Evolutionary conservation across 139 green algal species (phyloP), one percentile per base, ranked within the genome.

Genomic region (Deuterostichococcus epilithicus): DNA sequence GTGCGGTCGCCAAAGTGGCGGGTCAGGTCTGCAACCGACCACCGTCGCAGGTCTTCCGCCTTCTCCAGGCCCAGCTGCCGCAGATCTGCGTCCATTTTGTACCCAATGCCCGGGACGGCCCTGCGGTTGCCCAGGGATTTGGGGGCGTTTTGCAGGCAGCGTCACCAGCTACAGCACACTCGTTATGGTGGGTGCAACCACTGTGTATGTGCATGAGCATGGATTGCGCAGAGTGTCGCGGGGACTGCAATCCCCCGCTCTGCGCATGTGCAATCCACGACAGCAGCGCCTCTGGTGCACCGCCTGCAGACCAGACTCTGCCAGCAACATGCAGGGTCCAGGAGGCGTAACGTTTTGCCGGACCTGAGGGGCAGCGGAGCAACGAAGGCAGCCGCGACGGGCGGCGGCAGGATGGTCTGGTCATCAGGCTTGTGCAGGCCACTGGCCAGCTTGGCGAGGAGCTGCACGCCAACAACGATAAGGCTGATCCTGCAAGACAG

Each of bases 401-500:
- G 33, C 0, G 69, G 81, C 4, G 91, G 71, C 58, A 96, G 70
- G n/a, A 90, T 72, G 0, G 92, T 97, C 77, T 97, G 92, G 38
- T 92, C 91, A 72, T 97, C 84, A 0, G 92, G 92, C 80, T 97
- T 97, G 83, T 97, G 89, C 70, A 97, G 80, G 32, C 89, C 91
- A 30, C 76, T 82, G 37, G 88, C 83, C 69, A 97, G 85, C 85
- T 97, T 97, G 70, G 92, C 86, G 36, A 97, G 75, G 81, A 96
- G 81, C 52, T 52, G 42, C 42, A 52, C 13, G 13, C 8, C 13
- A 13, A 52, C 42, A 52, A 8, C 8, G n/a, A n/a, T n/a, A n/a
- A n/a, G n/a, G n/a, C n/a, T n/a, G n/a, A n/a, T n/a, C n/a, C n/a
- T n/a, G n/a, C n/a, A n/a, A n/a, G n/a, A n/a, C n/a, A n/a, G n/a